Evolutionary conservation across 1,284 basidiomycete species (phyloP).

Genomic region (Kwoniella shivajii): DNA sequence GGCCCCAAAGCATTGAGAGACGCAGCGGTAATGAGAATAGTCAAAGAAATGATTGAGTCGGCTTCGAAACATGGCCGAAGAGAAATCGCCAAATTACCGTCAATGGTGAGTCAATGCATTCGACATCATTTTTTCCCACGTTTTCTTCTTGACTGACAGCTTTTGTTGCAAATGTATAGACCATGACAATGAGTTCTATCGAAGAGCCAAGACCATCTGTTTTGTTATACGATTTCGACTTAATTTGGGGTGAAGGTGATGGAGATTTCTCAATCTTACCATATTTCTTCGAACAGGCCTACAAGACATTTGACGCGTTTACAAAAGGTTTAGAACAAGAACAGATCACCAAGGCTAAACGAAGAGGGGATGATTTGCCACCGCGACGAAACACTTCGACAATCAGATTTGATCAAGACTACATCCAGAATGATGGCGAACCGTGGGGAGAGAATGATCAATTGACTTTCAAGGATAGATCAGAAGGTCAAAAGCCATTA

Average conservation of each 20-base stretch:
- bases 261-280: conserved; percentile 47
- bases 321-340: conserved; percentile 42
- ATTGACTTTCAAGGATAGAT: conserved; percentile 23
- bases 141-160: too few relatives aligned
- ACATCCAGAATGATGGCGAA: background rate
- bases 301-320: conserved; percentile 38
- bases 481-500: conserved; percentile 22
- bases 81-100: conserved; percentile 40
- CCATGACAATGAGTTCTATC: conserved; percentile 45
- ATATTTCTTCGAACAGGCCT: conserved; percentile 44
- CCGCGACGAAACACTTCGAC: background rate
- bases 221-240: conserved; percentile 46
- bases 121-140: too few relatives aligned
- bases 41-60: conserved; percentile 34
- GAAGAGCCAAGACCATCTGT: conserved; percentile 28
- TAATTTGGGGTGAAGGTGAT: conserved; percentile 45
- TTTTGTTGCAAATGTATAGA: conserved; percentile 17
- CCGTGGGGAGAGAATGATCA: conserved; percentile 2
- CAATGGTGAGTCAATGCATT: conserved; percentile 39
- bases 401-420: background rate
- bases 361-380: conserved; percentile 27
- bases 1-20: conserved; percentile 25
- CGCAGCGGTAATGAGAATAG: conserved; percentile 26
- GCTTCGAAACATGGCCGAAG: conserved; percentile 28
- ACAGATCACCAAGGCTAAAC: conserved; percentile 34